A percentile compares a stretch with the other conserved stretches of the same genome.
phyloP scores from a whole-genome alignment of 2,329 filamentous ascomycete genomes.

The Fusarium duplospermum region DNA sequence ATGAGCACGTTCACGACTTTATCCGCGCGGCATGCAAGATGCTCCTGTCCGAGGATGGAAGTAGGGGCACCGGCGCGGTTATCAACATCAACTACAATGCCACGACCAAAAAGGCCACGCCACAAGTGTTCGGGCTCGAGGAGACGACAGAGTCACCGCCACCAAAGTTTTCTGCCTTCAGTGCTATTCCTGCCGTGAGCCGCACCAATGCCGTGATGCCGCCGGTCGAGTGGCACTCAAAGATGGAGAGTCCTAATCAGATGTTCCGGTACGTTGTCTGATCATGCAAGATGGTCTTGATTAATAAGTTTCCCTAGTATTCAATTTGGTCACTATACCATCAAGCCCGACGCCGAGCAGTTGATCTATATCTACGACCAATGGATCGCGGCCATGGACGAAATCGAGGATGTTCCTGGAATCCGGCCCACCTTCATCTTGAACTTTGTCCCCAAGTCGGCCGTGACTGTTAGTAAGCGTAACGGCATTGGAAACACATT shows the following conservation, averaged over 20 bases:
- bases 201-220: conserved; percentile 45
- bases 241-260: conserved; percentile 47
- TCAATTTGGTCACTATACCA: conserved; percentile 50
- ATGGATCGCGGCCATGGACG: conserved; percentile 50
- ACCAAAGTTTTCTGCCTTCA: conserved; percentile 4
- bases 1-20: conserved; percentile 39
- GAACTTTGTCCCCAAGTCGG: conserved; percentile 4
- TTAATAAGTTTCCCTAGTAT: neutral
- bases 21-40: conserved; percentile 45
- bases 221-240: conserved; percentile 42
- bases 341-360: conserved; percentile 49
- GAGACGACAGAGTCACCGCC: conserved; percentile 31
- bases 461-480: neutral
- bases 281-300: too few relatives aligned
- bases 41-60: conserved; percentile 35
- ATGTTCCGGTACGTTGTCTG: conserved; percentile 47
- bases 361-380: conserved; percentile 48
- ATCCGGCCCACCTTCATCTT: conserved; percentile 12
- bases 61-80: conserved; percentile 47
- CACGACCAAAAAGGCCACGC: conserved; percentile 39
- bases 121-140: conserved; percentile 49
- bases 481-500: conserved; percentile 22
- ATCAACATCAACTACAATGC: conserved; percentile 47
- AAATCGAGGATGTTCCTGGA: conserved; percentile 20
- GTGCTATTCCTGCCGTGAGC: conserved; percentile 6